Evolutionary conservation across 1,284 basidiomycete genomes (phyloP).

Genomic region (Inonotus hispidus): DNA sequence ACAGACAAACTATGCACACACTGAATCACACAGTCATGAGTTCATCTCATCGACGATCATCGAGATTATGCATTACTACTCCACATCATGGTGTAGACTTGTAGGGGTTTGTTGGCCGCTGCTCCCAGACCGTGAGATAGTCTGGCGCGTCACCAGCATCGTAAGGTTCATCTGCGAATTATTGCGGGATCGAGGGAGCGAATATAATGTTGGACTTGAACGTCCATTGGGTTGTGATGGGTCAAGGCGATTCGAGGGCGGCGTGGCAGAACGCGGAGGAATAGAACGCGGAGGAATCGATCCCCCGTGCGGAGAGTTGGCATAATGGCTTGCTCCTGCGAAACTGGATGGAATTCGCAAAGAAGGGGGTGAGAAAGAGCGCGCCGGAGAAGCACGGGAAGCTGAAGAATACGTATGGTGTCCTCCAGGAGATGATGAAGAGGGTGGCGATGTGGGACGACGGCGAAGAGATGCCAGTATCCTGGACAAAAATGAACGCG

Average conservation of each 20-base stretch:
- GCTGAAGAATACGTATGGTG: slow-evolving; percentile 17
- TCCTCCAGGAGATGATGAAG: slow-evolving; percentile 7
- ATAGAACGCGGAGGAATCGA: slow-evolving; percentile 16
- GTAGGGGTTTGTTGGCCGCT: slow-evolving; percentile 28
- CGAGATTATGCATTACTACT: background rate
- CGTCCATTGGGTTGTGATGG: slow-evolving; percentile 17
- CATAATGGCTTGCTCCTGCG: slow-evolving; percentile 2
- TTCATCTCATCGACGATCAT: background rate
- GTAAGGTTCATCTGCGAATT: slow-evolving; percentile 58
- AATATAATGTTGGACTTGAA: slow-evolving; percentile 23
- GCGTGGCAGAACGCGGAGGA: slow-evolving; percentile 21
- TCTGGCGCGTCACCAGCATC: slow-evolving; percentile 42
- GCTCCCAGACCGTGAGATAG: slow-evolving; percentile 33
- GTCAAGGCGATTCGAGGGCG: slow-evolving; percentile 28
- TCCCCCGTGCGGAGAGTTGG: slow-evolving; percentile 1
- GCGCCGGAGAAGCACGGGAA: slow-evolving; percentile 16
- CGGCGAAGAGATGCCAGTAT: slow-evolving; percentile 8
- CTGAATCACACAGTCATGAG: background rate
- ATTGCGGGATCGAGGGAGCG: slow-evolving; percentile 53
- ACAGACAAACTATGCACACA: background rate
- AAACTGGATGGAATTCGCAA: slow-evolving; percentile 11
- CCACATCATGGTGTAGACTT: slow-evolving; percentile 9
- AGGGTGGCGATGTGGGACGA: slow-evolving; percentile 5
- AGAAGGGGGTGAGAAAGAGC: slow-evolving; percentile 19
- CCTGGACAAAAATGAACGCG: slow-evolving; percentile 15